Evolutionary conservation across 768 basidiomycete species (phyloP).

Genomic region (Hygrophorus russula): DNA sequence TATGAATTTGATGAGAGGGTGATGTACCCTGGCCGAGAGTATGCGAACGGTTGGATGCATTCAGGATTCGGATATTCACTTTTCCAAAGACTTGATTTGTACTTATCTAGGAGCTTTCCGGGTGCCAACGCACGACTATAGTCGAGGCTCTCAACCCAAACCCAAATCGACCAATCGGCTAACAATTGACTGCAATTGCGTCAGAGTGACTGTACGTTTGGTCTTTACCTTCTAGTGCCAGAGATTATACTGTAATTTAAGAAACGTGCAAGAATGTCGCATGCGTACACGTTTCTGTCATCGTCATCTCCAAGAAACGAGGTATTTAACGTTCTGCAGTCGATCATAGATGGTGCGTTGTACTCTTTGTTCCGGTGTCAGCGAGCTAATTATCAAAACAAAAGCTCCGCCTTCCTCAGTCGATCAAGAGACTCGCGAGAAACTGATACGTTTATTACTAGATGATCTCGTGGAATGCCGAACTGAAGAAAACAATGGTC

Average conservation of each 20-base stretch:
- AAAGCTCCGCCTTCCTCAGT: conserved; percentile 38
- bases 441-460: conserved; percentile 48
- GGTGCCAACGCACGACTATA: too few species aligned
- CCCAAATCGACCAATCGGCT: too few species aligned
- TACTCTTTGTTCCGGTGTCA: conserved; percentile 3
- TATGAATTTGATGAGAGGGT: conserved; percentile 52
- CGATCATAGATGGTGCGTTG: conserved; percentile 37
- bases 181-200: too few species aligned
- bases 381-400: conserved; percentile 1
- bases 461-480: conserved; percentile 39
- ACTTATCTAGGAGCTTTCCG: too few species aligned
- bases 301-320: conserved; percentile 34
- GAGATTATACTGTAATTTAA: too few species aligned
- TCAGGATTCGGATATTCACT: neutral
- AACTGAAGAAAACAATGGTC: conserved; percentile 27
- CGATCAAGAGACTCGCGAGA: conserved; percentile 33
- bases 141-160: too few species aligned
- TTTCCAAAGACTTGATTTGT: too few species aligned
- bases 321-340: conserved; percentile 35
- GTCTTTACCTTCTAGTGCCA: too few species aligned
- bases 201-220: too few species aligned
- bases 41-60: conserved; percentile 25
- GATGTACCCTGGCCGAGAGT: conserved; percentile 32
- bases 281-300: conserved; percentile 36
- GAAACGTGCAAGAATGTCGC: neutral